Evolutionary conservation across 345 rosid species (phyloP), one percentile per base, ranked within the genome.

Genomic region (Aquilaria yunnanensis): DNA sequence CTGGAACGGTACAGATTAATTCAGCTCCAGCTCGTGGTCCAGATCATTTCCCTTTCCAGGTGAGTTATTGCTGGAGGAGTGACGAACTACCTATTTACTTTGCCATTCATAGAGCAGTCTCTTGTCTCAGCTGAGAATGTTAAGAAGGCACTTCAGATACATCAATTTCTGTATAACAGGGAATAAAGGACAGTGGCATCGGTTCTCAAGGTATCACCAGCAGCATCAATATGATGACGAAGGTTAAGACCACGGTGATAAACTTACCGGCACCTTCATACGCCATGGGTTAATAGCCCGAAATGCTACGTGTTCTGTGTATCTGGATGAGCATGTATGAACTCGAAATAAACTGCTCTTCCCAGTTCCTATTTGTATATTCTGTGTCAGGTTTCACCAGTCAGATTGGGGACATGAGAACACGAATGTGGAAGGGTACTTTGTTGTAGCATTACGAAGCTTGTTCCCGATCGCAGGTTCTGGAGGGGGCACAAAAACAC

Each of bases 1-100:
- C 99, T 0, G 99, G 99, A n/a, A 90, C 99, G 0, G 97, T 94
- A 64, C 99, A 88, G 79, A 94, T 94, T 58, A 94, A 94, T 86
- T 94, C 99, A 0, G 99, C 99, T 0, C 99, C 99, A 0, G 99
- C 99, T 74, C 90, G 99, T 10, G 99, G 99, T 37, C 99, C 99
- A 0, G 99, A 94, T 62, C 99, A 94, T 71, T 94, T 94, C 63
- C 99, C 99, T 41, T 94, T 94, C 83, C 99, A 94, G 98, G 98
- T 93, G 37, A 79, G 59, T 2, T 14, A 46, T 47, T 30, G 7
- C 16, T 10, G 14, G 4, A 13, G 3, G 12, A 4, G 30, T n/a
- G 29, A 31, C 53, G 5, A 52, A 5, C 23, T 10, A 23, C 23
- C 23, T 23, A n/a, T 52, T 52, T 23, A 5, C 11, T 10, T 5